Base-by-base conservation (phyloP, 192 early-diverging fungal genomes). In the Coemansia sp. region DNA sequence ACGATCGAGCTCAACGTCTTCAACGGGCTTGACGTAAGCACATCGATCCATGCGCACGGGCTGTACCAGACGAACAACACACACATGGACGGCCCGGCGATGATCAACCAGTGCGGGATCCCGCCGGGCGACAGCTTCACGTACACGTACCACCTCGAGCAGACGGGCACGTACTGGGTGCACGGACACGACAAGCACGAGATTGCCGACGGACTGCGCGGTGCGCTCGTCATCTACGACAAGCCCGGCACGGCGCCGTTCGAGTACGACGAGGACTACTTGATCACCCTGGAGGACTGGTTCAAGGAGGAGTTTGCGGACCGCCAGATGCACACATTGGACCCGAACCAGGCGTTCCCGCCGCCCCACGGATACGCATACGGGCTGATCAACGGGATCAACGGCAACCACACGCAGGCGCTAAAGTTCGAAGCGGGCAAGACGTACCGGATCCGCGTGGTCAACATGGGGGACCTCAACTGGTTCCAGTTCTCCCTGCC, bases 141-240 rank as follows among this genome's bases (percentile, higher is more conserved):
- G 0, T 93, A 93, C 60, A 71, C 67, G 22, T 81, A 85, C 55
- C 55, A 67, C 5, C 65, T 82, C 33, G 56, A 75, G 38, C 66
- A 80, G 51, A 64, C 69, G 28, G 92, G 92, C 40, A 89, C 88
- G 19, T 92, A 80, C 69, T 94, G 92, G 92, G 78, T 87, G 31
- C 90, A 92, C 62, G n/a, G n/a, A n/a, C 73, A 77, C 10, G 89
- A 92, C 71, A 66, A 55, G 46, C 50, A 48, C 28, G 80, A 71
- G 28, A 88, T 91, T 64, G 90, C 92, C 61, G 81, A 16, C n/a
- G n/a, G n/a, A n/a, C n/a, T n/a, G n/a, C n/a, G n/a, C n/a, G n/a
- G n/a, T n/a, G n/a, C n/a, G n/a, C 45, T 93, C 7, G 78, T 91
- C 25, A 71, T 93, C 52, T 67, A 84, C 45, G 55, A 52, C 23